Conservation (phyloP, 179 eudicot species). For the Spinacia oleracea region DNA sequence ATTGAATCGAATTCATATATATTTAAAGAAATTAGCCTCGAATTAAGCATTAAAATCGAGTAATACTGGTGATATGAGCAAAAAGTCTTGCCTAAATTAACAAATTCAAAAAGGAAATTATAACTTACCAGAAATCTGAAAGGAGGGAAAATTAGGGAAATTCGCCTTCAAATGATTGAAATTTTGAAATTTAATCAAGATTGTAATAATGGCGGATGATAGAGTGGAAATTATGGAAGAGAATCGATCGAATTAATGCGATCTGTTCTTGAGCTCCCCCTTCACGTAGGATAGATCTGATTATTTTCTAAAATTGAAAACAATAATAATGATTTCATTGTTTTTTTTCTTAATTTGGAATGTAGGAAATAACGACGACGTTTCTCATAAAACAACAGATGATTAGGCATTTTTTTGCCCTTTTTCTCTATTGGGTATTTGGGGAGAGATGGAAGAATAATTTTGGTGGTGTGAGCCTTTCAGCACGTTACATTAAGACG, state of each 20-base stretch:
- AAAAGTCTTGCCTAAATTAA: not conserved
- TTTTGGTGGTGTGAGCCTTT: constrained; percentile 3
- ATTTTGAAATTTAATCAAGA: not conserved
- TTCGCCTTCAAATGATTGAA: not conserved
- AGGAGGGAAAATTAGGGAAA: not conserved
- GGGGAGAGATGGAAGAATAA: not conserved
- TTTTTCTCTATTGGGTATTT: no score
- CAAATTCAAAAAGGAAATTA: not conserved
- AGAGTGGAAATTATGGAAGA: constrained; percentile 10
- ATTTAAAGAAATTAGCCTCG: not conserved
- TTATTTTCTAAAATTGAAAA: not conserved
- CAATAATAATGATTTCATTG: not conserved
- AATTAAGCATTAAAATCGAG: not conserved
- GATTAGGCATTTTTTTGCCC: no score
- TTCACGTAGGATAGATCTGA: constrained; percentile 19
- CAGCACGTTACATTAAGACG: no score
- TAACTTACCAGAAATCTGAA: constrained; percentile 12
- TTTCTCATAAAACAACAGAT: not conserved
- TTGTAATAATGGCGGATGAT: not conserved
- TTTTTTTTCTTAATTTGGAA: not conserved
- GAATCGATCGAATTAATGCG: constrained; percentile 17
- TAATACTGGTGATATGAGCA: not conserved
- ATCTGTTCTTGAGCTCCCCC: constrained; percentile 6
- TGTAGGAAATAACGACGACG: not conserved
- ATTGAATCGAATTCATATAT: not conserved